Conservation (phyloP, 1,284 basidiomycete species). For the Coniophora puteana region DNA sequence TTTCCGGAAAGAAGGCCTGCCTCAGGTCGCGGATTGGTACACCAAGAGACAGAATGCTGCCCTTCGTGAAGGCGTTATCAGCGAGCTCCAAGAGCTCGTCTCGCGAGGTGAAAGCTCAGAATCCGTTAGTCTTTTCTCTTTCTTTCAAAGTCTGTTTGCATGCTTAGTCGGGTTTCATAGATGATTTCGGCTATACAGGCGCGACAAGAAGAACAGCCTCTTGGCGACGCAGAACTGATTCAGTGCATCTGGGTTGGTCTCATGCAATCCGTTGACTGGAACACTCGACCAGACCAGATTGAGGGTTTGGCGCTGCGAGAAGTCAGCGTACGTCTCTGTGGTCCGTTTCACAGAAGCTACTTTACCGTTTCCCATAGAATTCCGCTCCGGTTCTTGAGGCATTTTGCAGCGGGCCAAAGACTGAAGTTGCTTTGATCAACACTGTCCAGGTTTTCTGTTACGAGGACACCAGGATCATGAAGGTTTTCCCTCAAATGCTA, state of each 20-base stretch:
- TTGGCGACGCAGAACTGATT: conserved; percentile 82
- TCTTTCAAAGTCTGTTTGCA: conserved; percentile 1
- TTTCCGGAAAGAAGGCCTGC: conserved; percentile 77
- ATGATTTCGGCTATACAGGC: conserved; percentile 72
- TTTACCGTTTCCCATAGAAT: conserved; percentile 47
- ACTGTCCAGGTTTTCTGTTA: conserved; percentile 93
- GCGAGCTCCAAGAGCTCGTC: conserved; percentile 56
- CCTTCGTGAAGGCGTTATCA: conserved; percentile 65
- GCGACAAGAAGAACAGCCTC: conserved; percentile 63
- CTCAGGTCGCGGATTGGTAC: conserved; percentile 88
- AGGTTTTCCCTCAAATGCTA: conserved; percentile 90
- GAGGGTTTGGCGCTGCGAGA: conserved; percentile 82
- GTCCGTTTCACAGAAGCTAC: not conserved
- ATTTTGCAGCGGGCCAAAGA: conserved; percentile 84
- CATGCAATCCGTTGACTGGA: conserved; percentile 85
- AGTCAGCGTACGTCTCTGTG: conserved; percentile 57
- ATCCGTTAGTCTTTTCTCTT: conserved; percentile 41
- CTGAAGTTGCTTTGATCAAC: conserved; percentile 90
- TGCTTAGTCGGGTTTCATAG: conserved; percentile 33
- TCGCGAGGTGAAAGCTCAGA: conserved; percentile 61
- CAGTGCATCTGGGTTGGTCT: conserved; percentile 91
- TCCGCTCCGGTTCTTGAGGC: conserved; percentile 83
- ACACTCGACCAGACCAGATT: conserved; percentile 84
- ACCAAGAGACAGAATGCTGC: conserved; percentile 80
- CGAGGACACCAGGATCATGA: conserved; percentile 91